These are phyloP conservation scores for Rutidosis leptorrhynchoides DNA, from an alignment of 129 eudicot species.

Conservation along the genomic window DNA sequence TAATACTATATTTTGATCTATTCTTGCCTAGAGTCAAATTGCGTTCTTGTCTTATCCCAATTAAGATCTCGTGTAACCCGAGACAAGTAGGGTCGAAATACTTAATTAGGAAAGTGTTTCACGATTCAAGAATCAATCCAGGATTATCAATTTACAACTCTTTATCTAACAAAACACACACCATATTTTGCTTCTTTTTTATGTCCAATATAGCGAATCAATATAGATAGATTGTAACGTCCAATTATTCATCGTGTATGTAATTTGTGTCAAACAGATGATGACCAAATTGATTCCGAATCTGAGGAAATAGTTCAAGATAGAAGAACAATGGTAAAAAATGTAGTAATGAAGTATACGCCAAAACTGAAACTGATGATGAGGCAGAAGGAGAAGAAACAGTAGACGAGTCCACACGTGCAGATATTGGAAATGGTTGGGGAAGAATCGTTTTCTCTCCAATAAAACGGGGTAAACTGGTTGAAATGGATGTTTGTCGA, in stretches of 20 bases:
- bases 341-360: constrained; percentile 41
- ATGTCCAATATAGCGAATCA: neutral
- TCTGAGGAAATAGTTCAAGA: constrained; percentile 28
- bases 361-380: constrained; percentile 28
- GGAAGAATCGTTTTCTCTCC: constrained; percentile 80
- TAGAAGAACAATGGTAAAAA: constrained; percentile 32
- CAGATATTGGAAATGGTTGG: constrained; percentile 92
- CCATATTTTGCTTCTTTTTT: no score
- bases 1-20: no score
- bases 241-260: neutral
- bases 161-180: no score
- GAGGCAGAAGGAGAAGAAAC: constrained; percentile 23
- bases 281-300: constrained; percentile 43
- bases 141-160: no score
- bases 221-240: neutral
- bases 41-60: no score
- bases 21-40: no score
- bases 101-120: no score
- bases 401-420: constrained; percentile 32
- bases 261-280: constrained; percentile 41
- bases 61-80: no score
- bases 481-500: constrained; percentile 83
- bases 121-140: no score
- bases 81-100: no score
- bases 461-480: constrained; percentile 59